A percentile compares a stretch with the other conserved stretches of the same genome.
phyloP scores from a whole-genome alignment of 2,329 filamentous ascomycete genomes.

The Aspergillus nomiae region DNA sequence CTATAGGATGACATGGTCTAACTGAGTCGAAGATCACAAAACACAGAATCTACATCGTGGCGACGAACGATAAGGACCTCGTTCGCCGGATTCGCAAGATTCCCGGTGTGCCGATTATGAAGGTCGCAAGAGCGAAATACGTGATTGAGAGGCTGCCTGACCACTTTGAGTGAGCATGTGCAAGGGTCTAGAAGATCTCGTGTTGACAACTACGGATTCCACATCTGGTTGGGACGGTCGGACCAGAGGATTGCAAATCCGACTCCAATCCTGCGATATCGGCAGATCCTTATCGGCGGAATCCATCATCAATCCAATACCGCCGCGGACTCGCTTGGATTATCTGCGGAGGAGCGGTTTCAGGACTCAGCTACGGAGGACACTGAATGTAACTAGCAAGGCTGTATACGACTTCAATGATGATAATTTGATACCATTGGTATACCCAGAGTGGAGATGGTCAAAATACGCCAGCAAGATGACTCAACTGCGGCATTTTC shows the following conservation, averaged over 20 bases:
- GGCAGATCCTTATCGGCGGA: neutral
- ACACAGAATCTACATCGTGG: conserved; percentile 76
- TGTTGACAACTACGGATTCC: neutral
- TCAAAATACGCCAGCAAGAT: neutral
- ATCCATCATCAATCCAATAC: neutral
- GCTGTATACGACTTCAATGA: conserved; percentile 1
- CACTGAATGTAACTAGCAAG: neutral
- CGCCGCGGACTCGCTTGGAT: neutral
- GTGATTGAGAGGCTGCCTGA: conserved; percentile 89
- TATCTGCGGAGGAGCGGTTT: neutral
- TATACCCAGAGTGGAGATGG: neutral
- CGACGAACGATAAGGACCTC: conserved; percentile 70
- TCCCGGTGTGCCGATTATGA: conserved; percentile 69
- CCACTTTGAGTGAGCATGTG: conserved; percentile 62
- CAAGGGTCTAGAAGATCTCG: neutral
- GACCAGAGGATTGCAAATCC: neutral
- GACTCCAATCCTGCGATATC: neutral
- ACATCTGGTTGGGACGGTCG: neutral
- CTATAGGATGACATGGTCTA: neutral
- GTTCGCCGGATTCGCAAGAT: conserved; percentile 85
- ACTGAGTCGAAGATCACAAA: conserved; percentile 50
- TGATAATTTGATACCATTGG: neutral
- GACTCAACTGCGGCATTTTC: neutral
- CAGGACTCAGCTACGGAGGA: neutral
- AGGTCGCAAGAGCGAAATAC: conserved; percentile 86